Conservation (phyloP, 208 protist genomes). For the Trypanosoma brucei region DNA sequence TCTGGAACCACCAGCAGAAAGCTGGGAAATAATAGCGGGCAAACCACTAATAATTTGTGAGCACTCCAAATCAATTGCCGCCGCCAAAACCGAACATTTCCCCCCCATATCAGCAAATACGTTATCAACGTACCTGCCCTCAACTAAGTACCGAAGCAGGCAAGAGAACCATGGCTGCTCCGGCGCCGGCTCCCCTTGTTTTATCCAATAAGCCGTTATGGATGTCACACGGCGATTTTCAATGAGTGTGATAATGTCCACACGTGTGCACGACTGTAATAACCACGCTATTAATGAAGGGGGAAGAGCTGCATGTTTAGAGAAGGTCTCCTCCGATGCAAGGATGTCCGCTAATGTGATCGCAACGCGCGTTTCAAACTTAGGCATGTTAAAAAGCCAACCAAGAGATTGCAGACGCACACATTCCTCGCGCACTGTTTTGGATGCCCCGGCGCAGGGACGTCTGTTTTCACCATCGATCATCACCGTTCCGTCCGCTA, state of each 20-base stretch:
- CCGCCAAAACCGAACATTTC: slow-evolving; percentile 21
- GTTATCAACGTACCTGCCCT: slow-evolving; percentile 6
- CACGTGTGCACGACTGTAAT: slow-evolving; percentile 5
- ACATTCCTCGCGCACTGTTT: slow-evolving; percentile 42
- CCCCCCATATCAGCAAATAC: slow-evolving; percentile 18
- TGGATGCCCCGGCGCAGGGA: slow-evolving; percentile 19
- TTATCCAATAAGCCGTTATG: slow-evolving; percentile 5
- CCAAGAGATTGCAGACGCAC: slow-evolving; percentile 24
- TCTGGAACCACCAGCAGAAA: not conserved
- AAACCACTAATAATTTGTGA: slow-evolving; percentile 5
- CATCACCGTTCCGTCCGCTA: slow-evolving; percentile 15
- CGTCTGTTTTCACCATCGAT: slow-evolving; percentile 42
- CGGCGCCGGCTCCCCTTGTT: not conserved
- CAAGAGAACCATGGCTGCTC: slow-evolving; percentile 10
- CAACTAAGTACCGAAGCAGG: slow-evolving; percentile 22
- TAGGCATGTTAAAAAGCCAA: slow-evolving; percentile 66
- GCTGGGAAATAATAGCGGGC: too few species aligned
- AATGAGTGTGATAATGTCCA: slow-evolving; percentile 18
- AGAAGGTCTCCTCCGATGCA: not conserved
- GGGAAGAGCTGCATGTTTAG: not conserved
- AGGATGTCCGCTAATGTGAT: slow-evolving; percentile 18
- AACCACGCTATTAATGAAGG: slow-evolving; percentile 1
- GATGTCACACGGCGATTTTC: slow-evolving; percentile 13
- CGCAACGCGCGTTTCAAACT: slow-evolving; percentile 44
- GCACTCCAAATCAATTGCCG: slow-evolving; percentile 9